Evolutionary conservation across 108 stramenopile genomes (phyloP), one percentile per base, ranked within the genome.

Genomic region (Conticribra weissflogii): DNA sequence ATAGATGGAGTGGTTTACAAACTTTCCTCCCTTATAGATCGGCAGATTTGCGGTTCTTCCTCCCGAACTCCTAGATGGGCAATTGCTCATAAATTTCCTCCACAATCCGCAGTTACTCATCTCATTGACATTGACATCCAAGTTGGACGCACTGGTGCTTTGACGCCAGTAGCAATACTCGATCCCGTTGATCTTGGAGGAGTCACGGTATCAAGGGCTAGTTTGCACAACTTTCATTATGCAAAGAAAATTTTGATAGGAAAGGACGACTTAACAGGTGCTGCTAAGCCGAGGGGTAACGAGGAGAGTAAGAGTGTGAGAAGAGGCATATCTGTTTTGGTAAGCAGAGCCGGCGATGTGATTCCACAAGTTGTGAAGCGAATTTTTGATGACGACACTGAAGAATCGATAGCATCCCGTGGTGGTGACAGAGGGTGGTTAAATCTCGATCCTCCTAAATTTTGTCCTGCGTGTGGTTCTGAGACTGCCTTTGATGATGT

Each of bases 1-100:
- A 83, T 96, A 59, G 96, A 98, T 83, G 96, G 96, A 3, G 94
- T 88, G 30, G 97, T 98, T 9, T 96, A 95, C 81, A 98, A 98
- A 78, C 85, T 97, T 0, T 77, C 88, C 34, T 57, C 83, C 9
- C 51, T 74, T 5, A 45, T 29, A 1, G 44, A 86, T 57, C 76
- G 88, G 65, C 50, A 50, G 68, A 45, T 56, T 21, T 61, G 92
- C 54, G 97, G 97, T 19, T 70, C 79, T 5, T 88, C 91, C 17
- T 83, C 74, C 14, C 82, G 96, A 16, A 77, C 87, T 59, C 97
- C 97, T 17, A 85, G 92, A 60, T 95, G 95, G 96, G 94, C 95
- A 24, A 81, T 96, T 25, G 96, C 97, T 4, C 94, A 96, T 77
- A 98, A 98, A 64, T 98, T 96, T 71, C 85, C 88, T 19, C 70